phyloP scores from a whole-genome alignment of 345 rosid genomes.

The Rhizophora mangle region DNA sequence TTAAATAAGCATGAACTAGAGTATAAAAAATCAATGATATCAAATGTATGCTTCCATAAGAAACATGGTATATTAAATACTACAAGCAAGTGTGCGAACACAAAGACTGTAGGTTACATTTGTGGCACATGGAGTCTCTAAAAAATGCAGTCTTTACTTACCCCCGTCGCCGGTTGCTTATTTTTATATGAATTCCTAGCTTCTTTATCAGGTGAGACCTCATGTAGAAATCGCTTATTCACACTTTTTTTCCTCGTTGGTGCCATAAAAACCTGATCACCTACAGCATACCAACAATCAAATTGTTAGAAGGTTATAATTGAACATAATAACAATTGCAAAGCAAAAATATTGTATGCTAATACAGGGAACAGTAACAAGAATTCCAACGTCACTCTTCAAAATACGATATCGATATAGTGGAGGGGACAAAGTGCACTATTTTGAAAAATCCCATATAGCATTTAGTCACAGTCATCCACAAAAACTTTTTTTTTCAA shows the following conservation, averaged over 20 bases:
- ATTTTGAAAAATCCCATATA: background rate
- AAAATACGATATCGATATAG: background rate
- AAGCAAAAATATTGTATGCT: background rate
- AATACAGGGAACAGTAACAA: background rate
- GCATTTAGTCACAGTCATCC: background rate
- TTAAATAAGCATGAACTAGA: background rate
- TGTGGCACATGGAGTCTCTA: background rate
- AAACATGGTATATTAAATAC: no score
- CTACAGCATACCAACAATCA: conserved; percentile 20
- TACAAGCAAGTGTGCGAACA: background rate
- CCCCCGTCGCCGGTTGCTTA: conserved; percentile 44
- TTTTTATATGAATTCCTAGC: conserved; percentile 48
- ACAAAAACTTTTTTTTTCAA: background rate
- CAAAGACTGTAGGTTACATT: conserved; percentile 7
- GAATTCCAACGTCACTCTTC: background rate
- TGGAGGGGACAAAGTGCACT: no score
- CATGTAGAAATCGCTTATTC: conserved; percentile 65
- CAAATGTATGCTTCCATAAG: no score
- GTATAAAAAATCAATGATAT: conserved; percentile 7
- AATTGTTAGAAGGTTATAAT: background rate
- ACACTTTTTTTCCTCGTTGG: conserved; percentile 77
- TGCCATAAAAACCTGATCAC: conserved; percentile 49
- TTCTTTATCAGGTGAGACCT: conserved; percentile 63
- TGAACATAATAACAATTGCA: background rate
- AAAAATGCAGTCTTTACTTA: conserved; percentile 30